Conservation (phyloP, 108 stramenopile species). For the Cyclotella baltica region DNA sequence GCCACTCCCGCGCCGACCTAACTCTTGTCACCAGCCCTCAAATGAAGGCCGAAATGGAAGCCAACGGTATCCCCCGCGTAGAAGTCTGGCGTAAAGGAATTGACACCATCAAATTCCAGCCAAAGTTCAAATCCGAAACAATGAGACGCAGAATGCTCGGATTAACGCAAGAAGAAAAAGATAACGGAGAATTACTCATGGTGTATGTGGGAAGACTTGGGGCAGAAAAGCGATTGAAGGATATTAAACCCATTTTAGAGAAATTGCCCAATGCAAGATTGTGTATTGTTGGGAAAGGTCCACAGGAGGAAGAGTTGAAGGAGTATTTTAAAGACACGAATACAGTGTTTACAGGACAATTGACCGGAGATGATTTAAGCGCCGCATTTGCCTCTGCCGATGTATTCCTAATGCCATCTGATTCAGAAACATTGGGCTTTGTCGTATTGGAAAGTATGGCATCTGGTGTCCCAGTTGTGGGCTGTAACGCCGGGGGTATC, state of each 20-base stretch:
- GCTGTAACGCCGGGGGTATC: conserved; percentile 77
- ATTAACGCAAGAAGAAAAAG: conserved; percentile 48
- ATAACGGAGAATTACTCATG: conserved; percentile 83
- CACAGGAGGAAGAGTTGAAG: conserved; percentile 63
- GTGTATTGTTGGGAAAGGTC: conserved; percentile 74
- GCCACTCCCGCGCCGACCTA: conserved; percentile 91
- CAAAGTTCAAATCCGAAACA: conserved; percentile 66
- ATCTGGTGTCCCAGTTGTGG: conserved; percentile 87
- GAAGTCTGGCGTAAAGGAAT: conserved; percentile 97
- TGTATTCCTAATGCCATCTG: conserved; percentile 79
- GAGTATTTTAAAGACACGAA: conserved; percentile 65
- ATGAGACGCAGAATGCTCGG: conserved; percentile 79
- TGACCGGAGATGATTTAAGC: conserved; percentile 67
- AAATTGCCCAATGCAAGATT: conserved; percentile 64
- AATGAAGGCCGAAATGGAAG: conserved; percentile 83
- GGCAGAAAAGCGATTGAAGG: conserved; percentile 84
- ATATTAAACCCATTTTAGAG: conserved; percentile 83
- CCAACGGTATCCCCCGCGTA: conserved; percentile 89
- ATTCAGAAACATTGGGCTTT: conserved; percentile 86
- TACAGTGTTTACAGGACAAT: conserved; percentile 67
- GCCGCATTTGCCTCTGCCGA: conserved; percentile 78
- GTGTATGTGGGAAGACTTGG: conserved; percentile 94
- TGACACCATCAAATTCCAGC: conserved; percentile 93
- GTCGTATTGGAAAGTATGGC: conserved; percentile 95
- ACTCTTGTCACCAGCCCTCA: conserved; percentile 94